phyloP scores from a whole-genome alignment of 306 rosid species.

The Trifolium subterraneum region DNA sequence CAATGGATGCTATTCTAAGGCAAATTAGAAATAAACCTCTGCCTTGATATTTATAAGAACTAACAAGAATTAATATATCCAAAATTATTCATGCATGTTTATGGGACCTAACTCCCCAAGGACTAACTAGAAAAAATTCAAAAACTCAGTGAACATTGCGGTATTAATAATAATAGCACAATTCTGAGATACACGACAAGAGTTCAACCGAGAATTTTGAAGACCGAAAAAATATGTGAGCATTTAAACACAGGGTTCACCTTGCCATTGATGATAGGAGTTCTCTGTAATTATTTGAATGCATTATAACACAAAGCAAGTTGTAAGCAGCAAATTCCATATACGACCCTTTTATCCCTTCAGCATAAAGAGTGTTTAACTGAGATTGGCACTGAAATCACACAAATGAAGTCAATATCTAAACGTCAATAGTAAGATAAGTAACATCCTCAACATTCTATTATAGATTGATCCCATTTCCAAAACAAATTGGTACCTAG shows the following conservation, averaged over 20 bases:
- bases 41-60: too few relatives aligned
- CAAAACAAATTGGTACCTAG: slow-evolving; percentile 9
- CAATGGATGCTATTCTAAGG: background rate
- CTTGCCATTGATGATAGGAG: slow-evolving; percentile 86
- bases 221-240: slow-evolving; percentile 6
- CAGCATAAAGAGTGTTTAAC: slow-evolving; percentile 79
- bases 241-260: slow-evolving; percentile 48
- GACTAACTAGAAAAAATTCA: background rate
- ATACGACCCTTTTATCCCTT: slow-evolving; percentile 85
- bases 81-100: background rate
- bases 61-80: background rate
- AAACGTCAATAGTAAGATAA: slow-evolving; percentile 25
- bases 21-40: background rate
- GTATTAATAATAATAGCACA: background rate
- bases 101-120: slow-evolving; percentile 28
- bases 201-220: slow-evolving; percentile 9
- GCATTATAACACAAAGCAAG: slow-evolving; percentile 90
- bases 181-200: background rate
- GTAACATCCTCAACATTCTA: slow-evolving; percentile 26
- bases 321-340: slow-evolving; percentile 98
- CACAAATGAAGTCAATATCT: slow-evolving; percentile 39
- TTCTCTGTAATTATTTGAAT: slow-evolving; percentile 91
- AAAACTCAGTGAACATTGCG: background rate
- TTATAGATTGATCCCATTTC: slow-evolving; percentile 18
- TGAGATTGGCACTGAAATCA: slow-evolving; percentile 92